Conservation (phyloP, 345 rosid genomes). For the Excoecaria cochinchinensis region DNA sequence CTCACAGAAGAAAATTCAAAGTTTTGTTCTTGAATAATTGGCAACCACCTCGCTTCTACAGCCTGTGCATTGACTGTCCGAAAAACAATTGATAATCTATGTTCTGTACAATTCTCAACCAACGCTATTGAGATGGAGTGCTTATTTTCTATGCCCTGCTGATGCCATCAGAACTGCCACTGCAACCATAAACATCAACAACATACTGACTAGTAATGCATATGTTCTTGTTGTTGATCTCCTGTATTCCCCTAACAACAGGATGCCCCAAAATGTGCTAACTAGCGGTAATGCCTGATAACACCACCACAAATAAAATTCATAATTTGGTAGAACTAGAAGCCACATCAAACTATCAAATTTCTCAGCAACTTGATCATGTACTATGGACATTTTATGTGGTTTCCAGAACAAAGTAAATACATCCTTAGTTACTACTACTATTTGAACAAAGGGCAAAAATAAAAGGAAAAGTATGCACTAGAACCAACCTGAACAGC, state of each 20-base stretch:
- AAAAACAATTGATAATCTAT: background rate
- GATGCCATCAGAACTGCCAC: slow-evolving; percentile 86
- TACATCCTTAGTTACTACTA: too few relatives aligned
- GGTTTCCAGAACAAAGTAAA: background rate
- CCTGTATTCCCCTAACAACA: slow-evolving; percentile 79
- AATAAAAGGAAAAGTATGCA: too few relatives aligned
- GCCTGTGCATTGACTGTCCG: too few relatives aligned
- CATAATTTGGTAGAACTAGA: too few relatives aligned
- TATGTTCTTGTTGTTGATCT: slow-evolving; percentile 73
- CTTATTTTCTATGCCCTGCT: slow-evolving; percentile 62
- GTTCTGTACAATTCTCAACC: background rate
- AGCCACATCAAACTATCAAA: too few relatives aligned
- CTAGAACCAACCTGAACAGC: slow-evolving; percentile 61
- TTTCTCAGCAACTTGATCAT: too few relatives aligned
- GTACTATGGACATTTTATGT: background rate
- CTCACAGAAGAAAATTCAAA: background rate
- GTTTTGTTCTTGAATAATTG: too few relatives aligned
- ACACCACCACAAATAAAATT: background rate
- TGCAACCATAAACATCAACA: slow-evolving; percentile 71
- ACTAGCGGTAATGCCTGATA: slow-evolving; percentile 87
- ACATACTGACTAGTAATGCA: slow-evolving; percentile 53
- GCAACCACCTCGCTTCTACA: too few relatives aligned
- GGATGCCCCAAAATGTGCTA: slow-evolving; percentile 89
- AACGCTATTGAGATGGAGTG: background rate
- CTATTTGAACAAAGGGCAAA: too few relatives aligned